Evolutionary conservation across 1,284 basidiomycete species (phyloP).

Genomic region (Mycena sp.): DNA sequence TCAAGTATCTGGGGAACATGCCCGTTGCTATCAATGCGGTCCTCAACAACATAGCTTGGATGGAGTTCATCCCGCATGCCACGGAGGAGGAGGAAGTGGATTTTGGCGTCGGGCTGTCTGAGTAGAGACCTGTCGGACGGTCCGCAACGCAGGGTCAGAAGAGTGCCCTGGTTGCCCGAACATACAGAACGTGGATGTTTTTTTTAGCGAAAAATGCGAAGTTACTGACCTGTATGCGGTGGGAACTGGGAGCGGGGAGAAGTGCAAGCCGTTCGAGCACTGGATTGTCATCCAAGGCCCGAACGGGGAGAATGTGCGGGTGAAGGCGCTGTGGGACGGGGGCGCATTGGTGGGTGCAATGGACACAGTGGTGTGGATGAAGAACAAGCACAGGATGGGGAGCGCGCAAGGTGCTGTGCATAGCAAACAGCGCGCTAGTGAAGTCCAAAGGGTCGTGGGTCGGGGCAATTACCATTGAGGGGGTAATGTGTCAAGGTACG

Average conservation of each 20-base stretch:
- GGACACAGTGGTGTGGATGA: slow-evolving; percentile 11
- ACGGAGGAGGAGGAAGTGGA: not conserved
- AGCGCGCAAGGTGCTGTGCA: not conserved
- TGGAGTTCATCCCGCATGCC: too few relatives aligned
- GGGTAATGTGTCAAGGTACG: not conserved
- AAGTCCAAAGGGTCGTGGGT: slow-evolving; percentile 1
- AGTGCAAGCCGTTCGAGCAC: slow-evolving; percentile 11
- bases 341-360: slow-evolving; percentile 15
- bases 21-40: not conserved
- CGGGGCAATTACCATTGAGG: not conserved
- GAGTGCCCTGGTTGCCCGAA: not conserved
- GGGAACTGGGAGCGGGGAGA: not conserved
- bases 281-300: not conserved
- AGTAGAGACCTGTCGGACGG: slow-evolving; percentile 8
- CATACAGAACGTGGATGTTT: not conserved
- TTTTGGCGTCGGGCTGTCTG: slow-evolving; percentile 18
- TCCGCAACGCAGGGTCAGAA: slow-evolving; percentile 3
- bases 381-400: slow-evolving; percentile 1
- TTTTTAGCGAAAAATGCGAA: not conserved
- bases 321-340: slow-evolving; percentile 15
- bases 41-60: not conserved
- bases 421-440: slow-evolving; percentile 11
- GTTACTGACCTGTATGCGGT: slow-evolving; percentile 19
- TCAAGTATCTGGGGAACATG: not conserved
- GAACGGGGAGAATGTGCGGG: slow-evolving; percentile 10